Conservation (phyloP, 2,329 filamentous ascomycete species). For the Annulohypoxylon truncatum region DNA sequence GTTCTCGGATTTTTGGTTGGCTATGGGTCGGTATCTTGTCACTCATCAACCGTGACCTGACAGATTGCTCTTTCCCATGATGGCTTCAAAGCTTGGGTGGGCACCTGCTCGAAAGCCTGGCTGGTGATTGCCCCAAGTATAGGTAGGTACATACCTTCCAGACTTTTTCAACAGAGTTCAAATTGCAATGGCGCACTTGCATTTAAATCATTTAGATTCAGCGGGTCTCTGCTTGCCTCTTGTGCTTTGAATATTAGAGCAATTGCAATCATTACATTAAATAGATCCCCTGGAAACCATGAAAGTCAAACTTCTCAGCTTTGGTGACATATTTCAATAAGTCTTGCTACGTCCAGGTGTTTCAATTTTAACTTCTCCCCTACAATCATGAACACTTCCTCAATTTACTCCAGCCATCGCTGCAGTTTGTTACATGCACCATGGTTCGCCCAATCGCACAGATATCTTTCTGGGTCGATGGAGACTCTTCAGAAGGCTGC, state of each 20-base stretch:
- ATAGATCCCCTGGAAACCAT: no score
- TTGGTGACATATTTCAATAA: neutral
- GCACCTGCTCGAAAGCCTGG: neutral
- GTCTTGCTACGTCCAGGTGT: no score
- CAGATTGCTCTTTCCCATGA: neutral
- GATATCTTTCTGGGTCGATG: slow-evolving; percentile 32
- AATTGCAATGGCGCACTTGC: neutral
- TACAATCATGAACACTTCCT: neutral
- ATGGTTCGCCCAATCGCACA: slow-evolving; percentile 29
- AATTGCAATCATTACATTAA: neutral
- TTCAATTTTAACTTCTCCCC: neutral
- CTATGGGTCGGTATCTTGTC: neutral
- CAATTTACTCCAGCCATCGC: neutral
- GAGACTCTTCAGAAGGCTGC: neutral
- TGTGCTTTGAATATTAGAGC: neutral
- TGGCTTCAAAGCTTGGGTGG: neutral
- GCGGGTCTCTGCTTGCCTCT: neutral
- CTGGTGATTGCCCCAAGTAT: neutral
- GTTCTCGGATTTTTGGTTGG: neutral
- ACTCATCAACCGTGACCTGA: neutral
- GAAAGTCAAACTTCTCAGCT: neutral
- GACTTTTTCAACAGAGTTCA: neutral
- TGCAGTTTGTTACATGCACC: neutral
- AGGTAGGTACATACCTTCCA: no score
- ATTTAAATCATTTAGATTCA: neutral